These are phyloP conservation scores for Emydomyces testavorans DNA, from an alignment of 2,329 filamentous ascomycete genomes.

Conservation along the genomic window DNA sequence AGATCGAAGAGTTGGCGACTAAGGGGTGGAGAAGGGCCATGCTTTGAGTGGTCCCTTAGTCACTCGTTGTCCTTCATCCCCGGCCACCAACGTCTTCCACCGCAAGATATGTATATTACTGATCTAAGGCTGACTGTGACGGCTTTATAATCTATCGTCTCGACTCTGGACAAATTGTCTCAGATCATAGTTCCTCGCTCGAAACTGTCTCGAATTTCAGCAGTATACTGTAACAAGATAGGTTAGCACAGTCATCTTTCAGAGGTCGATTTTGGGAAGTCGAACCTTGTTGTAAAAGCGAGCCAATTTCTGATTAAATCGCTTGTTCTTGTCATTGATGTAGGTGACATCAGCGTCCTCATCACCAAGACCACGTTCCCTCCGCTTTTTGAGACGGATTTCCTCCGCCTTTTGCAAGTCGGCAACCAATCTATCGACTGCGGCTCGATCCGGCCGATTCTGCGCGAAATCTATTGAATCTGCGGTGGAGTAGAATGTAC, in stretches of 20 bases:
- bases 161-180: conserved; percentile 15
- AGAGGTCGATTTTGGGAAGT: background rate
- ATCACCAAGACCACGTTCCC: conserved; percentile 65
- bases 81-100: background rate
- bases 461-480: conserved; percentile 71
- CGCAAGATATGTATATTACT: conserved; percentile 12
- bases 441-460: conserved; percentile 76
- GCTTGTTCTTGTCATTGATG: conserved; percentile 99
- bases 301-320: conserved; percentile 95
- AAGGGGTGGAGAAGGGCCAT: conserved; percentile 84
- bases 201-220: conserved; percentile 93
- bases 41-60: conserved; percentile 45
- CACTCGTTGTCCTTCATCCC: background rate
- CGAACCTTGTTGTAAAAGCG: conserved; percentile 86
- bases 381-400: conserved; percentile 70
- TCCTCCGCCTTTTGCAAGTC: conserved; percentile 86
- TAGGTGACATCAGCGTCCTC: conserved; percentile 90
- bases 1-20: conserved; percentile 70
- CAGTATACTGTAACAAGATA: conserved; percentile 54
- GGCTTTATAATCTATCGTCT: conserved; percentile 10
- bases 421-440: conserved; percentile 73
- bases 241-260: conserved; percentile 3
- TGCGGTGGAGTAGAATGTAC: conserved; percentile 79
- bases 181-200: conserved; percentile 94
- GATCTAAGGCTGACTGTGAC: background rate